Base-by-base conservation (phyloP, 208 protist genomes). In the Acanthamoeba comandoni region DNA sequence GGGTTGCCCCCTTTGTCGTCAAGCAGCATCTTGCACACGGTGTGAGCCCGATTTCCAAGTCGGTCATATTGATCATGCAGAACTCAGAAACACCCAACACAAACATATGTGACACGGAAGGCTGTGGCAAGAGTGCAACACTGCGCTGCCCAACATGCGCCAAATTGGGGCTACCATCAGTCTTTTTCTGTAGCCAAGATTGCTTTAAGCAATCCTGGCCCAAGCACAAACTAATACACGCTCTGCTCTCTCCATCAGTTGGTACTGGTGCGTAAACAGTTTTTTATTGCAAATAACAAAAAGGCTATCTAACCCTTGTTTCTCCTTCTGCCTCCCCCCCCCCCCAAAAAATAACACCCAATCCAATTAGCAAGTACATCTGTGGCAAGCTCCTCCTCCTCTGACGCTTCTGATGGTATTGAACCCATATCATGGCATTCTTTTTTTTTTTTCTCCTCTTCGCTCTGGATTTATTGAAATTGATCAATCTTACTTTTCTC, bases 111-210 rank as follows among this genome's bases (percentile, higher is more conserved):
- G 55, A 15, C 55, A 62, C 55, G 55, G 55, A 87, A 60, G 85
- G 86, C 13, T 95, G 94, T 75, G 87, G 52, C 8, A 94, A 94
- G 48, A n/a, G 52, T 13, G 67, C 91, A 1, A 77, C 49, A 24
- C 35, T 95, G 22, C 70, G 91, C 51, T 95, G 94, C 58, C 94
- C 94, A 49, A 91, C 35, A 4, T 95, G 94, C 88, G 52, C 73
- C 5, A 88, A 86, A 19, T 35, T 94, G 0, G 77, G 60, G 0
- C 19, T 94, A 0, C 58, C 75, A 17, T 15, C 43, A 8, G 39
- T 92, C 31, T 69, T 92, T 52, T 95, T 94, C 58, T 95, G 93
- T 55, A 60, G 69, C 15, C 43, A 91, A 67, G 85, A 91, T 60
- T 91, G 85, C 64, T 91, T 91, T 67, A 94, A 92, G 43, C 29